Conservation (phyloP, 108 stramenopile genomes). For the Skeletonema marinoi region DNA sequence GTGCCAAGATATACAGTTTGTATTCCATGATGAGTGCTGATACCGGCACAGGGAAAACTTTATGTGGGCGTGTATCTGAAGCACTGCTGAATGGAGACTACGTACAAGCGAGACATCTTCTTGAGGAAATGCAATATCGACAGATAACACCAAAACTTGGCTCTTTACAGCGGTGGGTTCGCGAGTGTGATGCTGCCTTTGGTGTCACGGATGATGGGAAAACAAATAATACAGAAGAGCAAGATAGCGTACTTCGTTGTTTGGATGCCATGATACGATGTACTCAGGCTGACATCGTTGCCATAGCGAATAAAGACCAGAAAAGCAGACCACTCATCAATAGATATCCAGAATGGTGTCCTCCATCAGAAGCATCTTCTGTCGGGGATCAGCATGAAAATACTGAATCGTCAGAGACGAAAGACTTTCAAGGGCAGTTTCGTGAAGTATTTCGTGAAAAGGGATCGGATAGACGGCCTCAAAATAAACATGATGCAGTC, state of each 20-base stretch:
- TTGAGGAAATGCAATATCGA: constrained; percentile 9
- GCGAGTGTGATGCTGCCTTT: constrained; percentile 31
- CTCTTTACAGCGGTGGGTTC: constrained; percentile 36
- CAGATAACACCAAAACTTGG: constrained; percentile 28
- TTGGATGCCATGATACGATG: constrained; percentile 26
- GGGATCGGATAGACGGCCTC: constrained; percentile 22
- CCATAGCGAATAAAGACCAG: constrained; percentile 4
- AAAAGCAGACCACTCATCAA: background rate
- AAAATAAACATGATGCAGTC: constrained; percentile 29
- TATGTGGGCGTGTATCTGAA: constrained; percentile 10
- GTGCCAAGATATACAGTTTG: constrained; percentile 1
- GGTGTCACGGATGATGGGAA: constrained; percentile 3
- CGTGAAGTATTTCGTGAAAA: constrained; percentile 34
- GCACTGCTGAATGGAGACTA: constrained; percentile 13
- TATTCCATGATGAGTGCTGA: constrained; percentile 14
- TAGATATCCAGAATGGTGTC: constrained; percentile 1
- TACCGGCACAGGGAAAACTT: background rate
- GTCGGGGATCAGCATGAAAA: background rate
- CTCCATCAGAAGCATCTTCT: constrained; percentile 10
- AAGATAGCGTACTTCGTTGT: constrained; percentile 34
- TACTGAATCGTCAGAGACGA: background rate
- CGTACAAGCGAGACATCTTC: constrained; percentile 7
- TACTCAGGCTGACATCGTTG: constrained; percentile 5
- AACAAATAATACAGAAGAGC: constrained; percentile 18
- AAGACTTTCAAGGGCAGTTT: constrained; percentile 8